Evolutionary conservation across 73 alveolate genomes (phyloP).

Genomic region (Paramecium pentaurelia): DNA sequence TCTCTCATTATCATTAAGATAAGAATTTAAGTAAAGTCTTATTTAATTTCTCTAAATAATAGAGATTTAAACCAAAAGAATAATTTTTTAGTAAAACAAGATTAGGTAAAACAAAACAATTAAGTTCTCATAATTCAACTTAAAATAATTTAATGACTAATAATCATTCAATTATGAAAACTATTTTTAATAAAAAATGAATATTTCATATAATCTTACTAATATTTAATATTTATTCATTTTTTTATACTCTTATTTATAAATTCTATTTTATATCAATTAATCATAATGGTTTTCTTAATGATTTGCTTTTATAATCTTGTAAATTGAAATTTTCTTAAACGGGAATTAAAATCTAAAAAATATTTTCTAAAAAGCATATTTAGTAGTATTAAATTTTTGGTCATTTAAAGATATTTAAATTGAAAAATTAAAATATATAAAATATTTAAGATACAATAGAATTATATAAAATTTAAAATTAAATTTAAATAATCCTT

Average conservation of each 20-base stretch:
- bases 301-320: no score
- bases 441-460: conserved; percentile 37
- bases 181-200: neutral
- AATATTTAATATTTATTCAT: neutral
- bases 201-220: neutral
- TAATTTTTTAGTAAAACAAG: neutral
- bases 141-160: neutral
- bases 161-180: neutral
- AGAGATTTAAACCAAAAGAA: neutral
- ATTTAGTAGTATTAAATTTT: conserved; percentile 70
- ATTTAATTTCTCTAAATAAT: neutral
- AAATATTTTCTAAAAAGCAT: conserved; percentile 86
- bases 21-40: neutral
- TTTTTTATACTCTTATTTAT: neutral
- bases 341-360: conserved; percentile 77
- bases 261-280: no score
- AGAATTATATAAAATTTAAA: neutral
- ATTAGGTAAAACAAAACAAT: neutral
- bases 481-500: neutral
- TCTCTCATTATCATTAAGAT: neutral
- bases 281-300: no score
- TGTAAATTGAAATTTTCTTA: conserved; percentile 73
- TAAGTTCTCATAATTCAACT: neutral
- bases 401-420: conserved; percentile 79
- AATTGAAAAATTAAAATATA: conserved; percentile 22